phyloP scores from a whole-genome alignment of 305 asterid species.

The Solanum hybrid region DNA sequence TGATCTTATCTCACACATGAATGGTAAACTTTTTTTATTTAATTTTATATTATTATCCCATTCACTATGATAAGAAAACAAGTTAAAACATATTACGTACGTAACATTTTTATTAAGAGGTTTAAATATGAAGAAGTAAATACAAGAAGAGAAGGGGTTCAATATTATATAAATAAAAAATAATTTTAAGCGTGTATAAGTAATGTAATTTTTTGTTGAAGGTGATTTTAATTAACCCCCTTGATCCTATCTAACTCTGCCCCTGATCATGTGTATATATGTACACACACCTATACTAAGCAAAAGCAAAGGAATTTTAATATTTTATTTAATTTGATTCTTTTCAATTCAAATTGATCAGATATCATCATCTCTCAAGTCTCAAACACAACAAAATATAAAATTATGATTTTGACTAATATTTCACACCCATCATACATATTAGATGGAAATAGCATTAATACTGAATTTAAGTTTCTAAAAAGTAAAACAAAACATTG shows the following conservation, averaged over 20 bases:
- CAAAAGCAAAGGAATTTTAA: background rate
- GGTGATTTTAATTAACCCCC: background rate
- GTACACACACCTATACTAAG: background rate
- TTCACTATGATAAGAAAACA: background rate
- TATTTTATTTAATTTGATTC: no score
- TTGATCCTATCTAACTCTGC: background rate
- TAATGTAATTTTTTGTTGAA: rapidly evolving
- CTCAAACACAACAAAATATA: background rate
- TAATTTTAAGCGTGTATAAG: rapidly evolving
- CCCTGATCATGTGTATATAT: background rate
- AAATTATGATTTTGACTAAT: no score
- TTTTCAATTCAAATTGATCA: background rate
- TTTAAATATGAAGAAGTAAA: background rate
- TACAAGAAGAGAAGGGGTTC: background rate
- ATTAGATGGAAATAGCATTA: no score
- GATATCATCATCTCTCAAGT: background rate
- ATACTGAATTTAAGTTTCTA: background rate
- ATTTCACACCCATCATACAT: background rate
- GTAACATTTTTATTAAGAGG: background rate
- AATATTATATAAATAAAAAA: background rate
- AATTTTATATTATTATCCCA: background rate
- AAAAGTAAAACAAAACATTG: background rate
- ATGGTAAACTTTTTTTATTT: background rate
- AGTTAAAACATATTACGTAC: background rate
- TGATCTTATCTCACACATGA: background rate